Conservation (phyloP, 805 yeast species). For the Kregervanrija pseudodelftensis region DNA sequence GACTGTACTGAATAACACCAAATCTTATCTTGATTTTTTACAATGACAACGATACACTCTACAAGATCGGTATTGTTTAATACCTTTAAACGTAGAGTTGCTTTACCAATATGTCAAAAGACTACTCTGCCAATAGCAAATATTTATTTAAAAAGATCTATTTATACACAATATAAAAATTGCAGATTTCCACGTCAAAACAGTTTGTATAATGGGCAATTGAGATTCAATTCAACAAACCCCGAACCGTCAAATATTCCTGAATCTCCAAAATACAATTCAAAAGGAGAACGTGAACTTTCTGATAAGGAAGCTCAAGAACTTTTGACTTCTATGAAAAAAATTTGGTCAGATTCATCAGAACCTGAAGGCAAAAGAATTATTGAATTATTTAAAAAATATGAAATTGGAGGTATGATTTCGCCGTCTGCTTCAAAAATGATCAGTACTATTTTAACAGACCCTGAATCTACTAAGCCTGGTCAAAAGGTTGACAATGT, state of each 20-base stretch:
- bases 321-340: slow-evolving; percentile 18
- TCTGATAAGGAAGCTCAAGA: slow-evolving; percentile 22
- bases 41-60: no score
- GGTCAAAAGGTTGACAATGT: slow-evolving; percentile 26
- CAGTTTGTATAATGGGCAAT: no score
- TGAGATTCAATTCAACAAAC: slow-evolving; percentile 8
- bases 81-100: no score
- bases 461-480: slow-evolving; percentile 16
- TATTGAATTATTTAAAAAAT: slow-evolving; percentile 19
- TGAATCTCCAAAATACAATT: slow-evolving; percentile 14
- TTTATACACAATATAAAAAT: neutral
- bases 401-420: slow-evolving; percentile 26
- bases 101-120: no score
- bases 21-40: no score
- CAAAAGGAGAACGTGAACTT: slow-evolving; percentile 22
- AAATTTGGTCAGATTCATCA: slow-evolving; percentile 20
- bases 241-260: slow-evolving; percentile 7
- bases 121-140: no score
- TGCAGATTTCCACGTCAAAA: neutral
- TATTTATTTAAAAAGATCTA: no score
- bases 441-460: slow-evolving; percentile 21
- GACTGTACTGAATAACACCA: no score
- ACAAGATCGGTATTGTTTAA: no score
- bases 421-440: slow-evolving; percentile 24
- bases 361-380: slow-evolving; percentile 13